Evolutionary conservation across 1,284 basidiomycete genomes (phyloP).

Genomic region (Microstroma glucosiphilum): DNA sequence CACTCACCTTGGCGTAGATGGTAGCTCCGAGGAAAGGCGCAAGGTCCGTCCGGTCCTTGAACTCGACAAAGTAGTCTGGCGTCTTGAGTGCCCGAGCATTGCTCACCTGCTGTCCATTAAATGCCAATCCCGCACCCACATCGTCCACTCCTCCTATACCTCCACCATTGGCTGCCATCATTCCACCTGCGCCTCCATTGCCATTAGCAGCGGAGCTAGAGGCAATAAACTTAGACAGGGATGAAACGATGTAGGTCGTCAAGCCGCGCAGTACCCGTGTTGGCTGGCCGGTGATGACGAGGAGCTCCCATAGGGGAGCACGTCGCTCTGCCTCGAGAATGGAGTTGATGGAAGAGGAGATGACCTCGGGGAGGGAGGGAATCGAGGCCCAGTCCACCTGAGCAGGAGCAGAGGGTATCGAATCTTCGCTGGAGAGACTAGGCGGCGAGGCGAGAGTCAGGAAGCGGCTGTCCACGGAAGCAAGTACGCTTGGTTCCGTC

Average conservation of each 20-base stretch:
- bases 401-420: neutral
- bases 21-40: slow-evolving; percentile 46
- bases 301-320: slow-evolving; percentile 40
- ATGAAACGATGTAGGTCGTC: slow-evolving; percentile 26
- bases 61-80: slow-evolving; percentile 49
- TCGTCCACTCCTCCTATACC: slow-evolving; percentile 9
- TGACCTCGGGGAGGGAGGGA: slow-evolving; percentile 28
- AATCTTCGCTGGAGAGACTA: neutral
- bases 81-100: slow-evolving; percentile 39
- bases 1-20: slow-evolving; percentile 39
- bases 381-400: slow-evolving; percentile 17
- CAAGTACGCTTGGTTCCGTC: neutral
- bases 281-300: slow-evolving; percentile 41
- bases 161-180: neutral
- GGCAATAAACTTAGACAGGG: slow-evolving; percentile 25
- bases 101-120: slow-evolving; percentile 24
- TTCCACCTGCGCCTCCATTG: neutral
- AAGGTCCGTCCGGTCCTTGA: slow-evolving; percentile 47
- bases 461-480: neutral
- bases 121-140: neutral
- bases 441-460: neutral
- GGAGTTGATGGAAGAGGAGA: slow-evolving; percentile 24
- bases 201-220: slow-evolving; percentile 15
- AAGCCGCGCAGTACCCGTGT: slow-evolving; percentile 32
- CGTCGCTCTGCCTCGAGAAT: slow-evolving; percentile 37